These are phyloP conservation scores for Tetrastigma voinierianum DNA, from an alignment of 164 flowering plant genomes.

Conservation along the genomic window DNA sequence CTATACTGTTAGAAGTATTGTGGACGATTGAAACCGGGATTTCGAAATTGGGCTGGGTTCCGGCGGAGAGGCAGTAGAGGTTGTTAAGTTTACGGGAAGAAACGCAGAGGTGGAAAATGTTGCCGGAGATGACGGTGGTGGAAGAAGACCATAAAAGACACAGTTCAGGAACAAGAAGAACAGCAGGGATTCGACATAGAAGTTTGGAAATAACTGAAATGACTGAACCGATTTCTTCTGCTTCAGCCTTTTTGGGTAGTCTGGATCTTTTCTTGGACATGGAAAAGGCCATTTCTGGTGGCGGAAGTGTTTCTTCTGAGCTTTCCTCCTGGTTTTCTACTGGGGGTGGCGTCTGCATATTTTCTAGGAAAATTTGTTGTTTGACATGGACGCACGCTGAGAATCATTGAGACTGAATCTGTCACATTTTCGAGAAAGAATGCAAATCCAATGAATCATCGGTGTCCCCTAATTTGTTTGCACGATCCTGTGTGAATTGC, in stretches of 20 bases:
- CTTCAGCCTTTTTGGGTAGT: conserved; percentile 18
- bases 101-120: conserved; percentile 61
- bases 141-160: conserved; percentile 61
- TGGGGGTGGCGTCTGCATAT: conserved; percentile 3
- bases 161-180: conserved; percentile 34
- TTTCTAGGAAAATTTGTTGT: neutral
- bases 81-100: conserved; percentile 67
- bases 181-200: conserved; percentile 31
- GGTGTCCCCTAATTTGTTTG: conserved; percentile 5
- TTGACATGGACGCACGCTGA: conserved; percentile 33
- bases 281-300: conserved; percentile 30
- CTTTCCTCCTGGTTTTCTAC: conserved; percentile 16
- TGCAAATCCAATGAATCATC: neutral
- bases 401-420: neutral
- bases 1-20: neutral
- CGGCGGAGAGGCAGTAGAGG: conserved; percentile 69
- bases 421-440: no score
- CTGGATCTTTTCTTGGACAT: conserved; percentile 32
- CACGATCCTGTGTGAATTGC: conserved; percentile 12
- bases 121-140: conserved; percentile 52
- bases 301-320: neutral
- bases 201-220: conserved; percentile 14
- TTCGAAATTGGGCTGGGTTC: conserved; percentile 41
- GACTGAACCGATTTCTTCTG: conserved; percentile 6
- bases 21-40: conserved; percentile 23